Conservation (phyloP, 2,329 filamentous ascomycete genomes). For the Nemania bipapillata region DNA sequence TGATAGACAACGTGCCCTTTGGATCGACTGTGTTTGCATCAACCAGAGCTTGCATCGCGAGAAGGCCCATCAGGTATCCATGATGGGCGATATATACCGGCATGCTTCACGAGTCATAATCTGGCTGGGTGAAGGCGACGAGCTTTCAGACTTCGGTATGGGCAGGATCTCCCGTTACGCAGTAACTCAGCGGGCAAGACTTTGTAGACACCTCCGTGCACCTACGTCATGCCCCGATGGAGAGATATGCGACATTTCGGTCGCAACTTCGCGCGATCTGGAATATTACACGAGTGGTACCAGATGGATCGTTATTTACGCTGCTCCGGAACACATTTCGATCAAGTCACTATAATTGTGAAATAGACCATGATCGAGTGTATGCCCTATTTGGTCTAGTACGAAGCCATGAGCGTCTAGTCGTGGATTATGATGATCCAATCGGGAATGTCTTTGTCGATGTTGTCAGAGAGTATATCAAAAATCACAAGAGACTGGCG, state of each 20-base stretch:
- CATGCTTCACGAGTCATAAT: background rate
- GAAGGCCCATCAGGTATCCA: background rate
- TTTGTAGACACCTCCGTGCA: background rate
- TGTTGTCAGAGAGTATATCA: background rate
- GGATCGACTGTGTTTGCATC: background rate
- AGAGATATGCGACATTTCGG: background rate
- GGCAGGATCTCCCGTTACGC: background rate
- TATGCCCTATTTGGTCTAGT: background rate
- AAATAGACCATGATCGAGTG: background rate
- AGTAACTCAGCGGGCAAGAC: background rate
- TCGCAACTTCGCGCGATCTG: background rate
- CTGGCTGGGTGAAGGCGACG: background rate
- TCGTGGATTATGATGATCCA: background rate
- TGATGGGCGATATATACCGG: background rate
- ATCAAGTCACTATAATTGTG: background rate
- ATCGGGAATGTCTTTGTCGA: background rate
- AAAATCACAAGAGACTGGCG: background rate
- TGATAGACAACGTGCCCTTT: background rate
- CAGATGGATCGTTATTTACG: background rate
- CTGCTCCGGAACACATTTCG: background rate
- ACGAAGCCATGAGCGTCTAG: background rate
- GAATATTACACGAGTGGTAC: background rate
- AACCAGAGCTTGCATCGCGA: background rate
- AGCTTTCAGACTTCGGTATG: background rate
- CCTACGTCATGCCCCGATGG: background rate